Evolutionary conservation across 805 yeast genomes (phyloP), one percentile per base, ranked within the genome.

Genomic region (Hanseniaspora osmophila): DNA sequence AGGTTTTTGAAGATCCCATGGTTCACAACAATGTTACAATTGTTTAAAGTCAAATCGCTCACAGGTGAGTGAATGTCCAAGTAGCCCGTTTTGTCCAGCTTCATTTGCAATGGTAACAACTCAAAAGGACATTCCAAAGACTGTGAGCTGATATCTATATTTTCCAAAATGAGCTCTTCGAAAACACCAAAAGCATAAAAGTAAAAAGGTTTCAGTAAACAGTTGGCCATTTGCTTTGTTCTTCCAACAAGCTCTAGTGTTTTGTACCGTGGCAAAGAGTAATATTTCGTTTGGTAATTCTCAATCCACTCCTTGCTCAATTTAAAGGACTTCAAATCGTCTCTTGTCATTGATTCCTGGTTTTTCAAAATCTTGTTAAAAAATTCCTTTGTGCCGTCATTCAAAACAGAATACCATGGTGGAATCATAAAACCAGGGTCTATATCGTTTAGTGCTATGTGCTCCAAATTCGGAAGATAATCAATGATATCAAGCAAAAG

Each of bases 391-490:
- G 63, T 54, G 0, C 62, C 62, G 46, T 61, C 62, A 44, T 61
- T 61, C 17, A 61, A 50, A 16, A 54, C 59, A 11, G 64, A 60
- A 41, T 61, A 61, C 64, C 64, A 61, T 16, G 76, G 58, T 3
- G 79, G 75, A 13, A 77, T 70, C 32, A 70, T 68, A 52, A 77
- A 77, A 18, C 68, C 68, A 6, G 78, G 77, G 4, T 77, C 67
- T 1, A 77, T 66, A 41, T 75, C 70, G 17, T 61, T 58, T 10
- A 77, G 49, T 13, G 56, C 53, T 6, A 77, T 51, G 19, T 61
- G 61, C 30, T 63, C 55, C 9, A 76, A 49, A 38, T 74, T 75
- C 38, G 71, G 77, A 7, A 74, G 62, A 33, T 68, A 67, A 39
- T 66, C 67, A 12, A 75, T 60, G 12, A 75, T 62, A 39, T 64